Conservation (phyloP, 192 early-diverging fungal genomes). For the Dissophora globulifera region DNA sequence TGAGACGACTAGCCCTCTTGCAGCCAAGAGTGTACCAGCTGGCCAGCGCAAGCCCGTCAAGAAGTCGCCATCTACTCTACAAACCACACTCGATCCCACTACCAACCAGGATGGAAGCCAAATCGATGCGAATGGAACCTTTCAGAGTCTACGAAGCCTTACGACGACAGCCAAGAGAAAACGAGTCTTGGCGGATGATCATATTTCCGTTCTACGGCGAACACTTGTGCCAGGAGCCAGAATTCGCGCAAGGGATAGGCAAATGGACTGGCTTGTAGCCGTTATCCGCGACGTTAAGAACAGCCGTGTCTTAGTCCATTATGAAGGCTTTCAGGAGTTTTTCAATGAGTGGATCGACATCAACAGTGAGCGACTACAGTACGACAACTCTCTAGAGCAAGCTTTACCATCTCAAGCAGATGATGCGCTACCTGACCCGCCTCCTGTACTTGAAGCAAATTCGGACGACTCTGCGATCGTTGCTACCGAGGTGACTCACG, state of each 20-base stretch:
- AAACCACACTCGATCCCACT: conserved; percentile 8
- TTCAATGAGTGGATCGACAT: conserved; percentile 79
- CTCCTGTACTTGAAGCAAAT: too few relatives aligned
- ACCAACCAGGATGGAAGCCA: neutral
- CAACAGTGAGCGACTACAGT: conserved; percentile 66
- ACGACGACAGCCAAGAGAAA: conserved; percentile 22
- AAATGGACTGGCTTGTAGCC: conserved; percentile 68
- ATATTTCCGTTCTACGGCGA: conserved; percentile 32
- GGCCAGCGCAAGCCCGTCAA: conserved; percentile 9
- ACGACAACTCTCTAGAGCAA: conserved; percentile 21
- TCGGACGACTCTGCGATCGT: too few relatives aligned
- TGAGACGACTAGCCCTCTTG: conserved; percentile 8
- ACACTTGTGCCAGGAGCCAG: conserved; percentile 44
- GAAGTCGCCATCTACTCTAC: neutral
- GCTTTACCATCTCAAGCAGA: neutral
- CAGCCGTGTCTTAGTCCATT: conserved; percentile 69
- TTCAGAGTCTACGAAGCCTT: conserved; percentile 38
- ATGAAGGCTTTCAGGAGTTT: conserved; percentile 59
- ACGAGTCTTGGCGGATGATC: conserved; percentile 11
- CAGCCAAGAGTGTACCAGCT: neutral
- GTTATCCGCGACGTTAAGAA: conserved; percentile 66
- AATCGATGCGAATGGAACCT: neutral
- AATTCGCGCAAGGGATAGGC: conserved; percentile 67
- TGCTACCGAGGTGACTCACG: too few relatives aligned
- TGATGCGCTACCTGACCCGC: neutral